Evolutionary conservation across 2,329 filamentous ascomycete genomes (phyloP).

Genomic region (Gremmenia infestans): DNA sequence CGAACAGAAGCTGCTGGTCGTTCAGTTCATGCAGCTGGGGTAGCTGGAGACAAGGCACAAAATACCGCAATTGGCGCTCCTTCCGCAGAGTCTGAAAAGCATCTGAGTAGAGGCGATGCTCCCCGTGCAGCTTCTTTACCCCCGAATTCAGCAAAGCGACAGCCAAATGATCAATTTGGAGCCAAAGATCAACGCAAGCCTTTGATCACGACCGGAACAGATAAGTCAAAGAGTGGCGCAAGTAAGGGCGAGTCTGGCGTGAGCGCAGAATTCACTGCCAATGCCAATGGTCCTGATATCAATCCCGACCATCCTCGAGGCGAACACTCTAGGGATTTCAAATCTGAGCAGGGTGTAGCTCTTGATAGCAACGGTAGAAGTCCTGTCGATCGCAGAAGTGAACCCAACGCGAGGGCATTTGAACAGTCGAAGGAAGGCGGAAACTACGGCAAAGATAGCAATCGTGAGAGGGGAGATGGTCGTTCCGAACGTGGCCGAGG

Average conservation of each 20-base stretch:
- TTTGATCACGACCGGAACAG: slow-evolving; percentile 13
- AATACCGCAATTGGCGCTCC: slow-evolving; percentile 11
- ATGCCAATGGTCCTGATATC: slow-evolving; percentile 23
- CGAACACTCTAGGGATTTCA: slow-evolving; percentile 19
- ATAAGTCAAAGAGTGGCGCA: slow-evolving; percentile 23
- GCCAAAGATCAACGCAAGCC: slow-evolving; percentile 25
- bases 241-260: slow-evolving; percentile 21
- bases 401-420: slow-evolving; percentile 23
- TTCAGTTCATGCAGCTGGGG: slow-evolving; percentile 26
- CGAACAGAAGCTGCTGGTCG: slow-evolving; percentile 35
- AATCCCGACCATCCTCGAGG: slow-evolving; percentile 12
- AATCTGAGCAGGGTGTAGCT: slow-evolving; percentile 16
- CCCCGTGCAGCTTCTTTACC: slow-evolving; percentile 28
- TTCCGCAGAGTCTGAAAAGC: slow-evolving; percentile 19
- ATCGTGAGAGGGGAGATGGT: slow-evolving; percentile 34
- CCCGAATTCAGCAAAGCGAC: slow-evolving; percentile 24
- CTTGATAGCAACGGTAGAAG: slow-evolving; percentile 24
- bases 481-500: slow-evolving; percentile 40
- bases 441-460: slow-evolving; percentile 22
- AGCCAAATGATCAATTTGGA: slow-evolving; percentile 18
- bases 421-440: slow-evolving; percentile 28
- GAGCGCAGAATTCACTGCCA: slow-evolving; percentile 28
- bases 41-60: slow-evolving; percentile 24
- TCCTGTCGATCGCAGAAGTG: slow-evolving; percentile 28
- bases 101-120: slow-evolving; percentile 16